phyloP scores from a whole-genome alignment of 2,329 filamentous ascomycete genomes.

The Niveomyces coronatus region DNA sequence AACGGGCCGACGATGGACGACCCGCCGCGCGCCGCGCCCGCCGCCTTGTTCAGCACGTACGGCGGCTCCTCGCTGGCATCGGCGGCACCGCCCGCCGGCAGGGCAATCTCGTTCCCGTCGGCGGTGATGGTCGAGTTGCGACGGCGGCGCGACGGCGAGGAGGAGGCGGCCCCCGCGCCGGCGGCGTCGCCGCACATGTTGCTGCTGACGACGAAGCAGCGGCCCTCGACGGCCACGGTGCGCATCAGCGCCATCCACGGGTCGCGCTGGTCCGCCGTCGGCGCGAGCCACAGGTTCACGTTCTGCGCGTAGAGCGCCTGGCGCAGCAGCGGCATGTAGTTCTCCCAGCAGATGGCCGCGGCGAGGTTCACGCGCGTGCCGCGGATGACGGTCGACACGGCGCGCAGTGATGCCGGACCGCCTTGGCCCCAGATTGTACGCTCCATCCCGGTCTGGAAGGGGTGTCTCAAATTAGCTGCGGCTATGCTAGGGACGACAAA shows the following conservation, averaged over 20 bases:
- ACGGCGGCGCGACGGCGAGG: constrained; percentile 12
- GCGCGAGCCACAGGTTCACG: constrained; percentile 82
- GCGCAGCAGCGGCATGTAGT: constrained; percentile 84
- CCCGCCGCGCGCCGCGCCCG: constrained; percentile 46
- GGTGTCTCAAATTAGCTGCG: too few species aligned
- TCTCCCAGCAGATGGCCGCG: constrained; percentile 92
- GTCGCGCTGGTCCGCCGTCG: constrained; percentile 76
- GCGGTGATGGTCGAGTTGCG: constrained; percentile 33
- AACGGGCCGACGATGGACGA: constrained; percentile 72
- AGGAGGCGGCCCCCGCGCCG: not conserved
- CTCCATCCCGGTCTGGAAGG: constrained; percentile 60
- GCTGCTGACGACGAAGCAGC: constrained; percentile 75
- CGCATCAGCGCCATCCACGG: constrained; percentile 77
- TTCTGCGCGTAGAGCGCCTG: constrained; percentile 82
- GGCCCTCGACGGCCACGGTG: constrained; percentile 70
- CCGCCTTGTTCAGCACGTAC: not conserved
- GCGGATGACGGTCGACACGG: constrained; percentile 68
- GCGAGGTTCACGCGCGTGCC: constrained; percentile 73
- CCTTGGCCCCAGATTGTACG: constrained; percentile 85
- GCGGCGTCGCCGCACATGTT: constrained; percentile 54
- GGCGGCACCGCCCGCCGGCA: constrained; percentile 4
- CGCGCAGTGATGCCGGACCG: constrained; percentile 64
- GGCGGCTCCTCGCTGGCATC: constrained; percentile 12
- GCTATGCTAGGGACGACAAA: too few species aligned
- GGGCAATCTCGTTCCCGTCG: constrained; percentile 40